Base-by-base conservation (phyloP, 2,329 filamentous ascomycete genomes). In the Drechslera avenae region DNA sequence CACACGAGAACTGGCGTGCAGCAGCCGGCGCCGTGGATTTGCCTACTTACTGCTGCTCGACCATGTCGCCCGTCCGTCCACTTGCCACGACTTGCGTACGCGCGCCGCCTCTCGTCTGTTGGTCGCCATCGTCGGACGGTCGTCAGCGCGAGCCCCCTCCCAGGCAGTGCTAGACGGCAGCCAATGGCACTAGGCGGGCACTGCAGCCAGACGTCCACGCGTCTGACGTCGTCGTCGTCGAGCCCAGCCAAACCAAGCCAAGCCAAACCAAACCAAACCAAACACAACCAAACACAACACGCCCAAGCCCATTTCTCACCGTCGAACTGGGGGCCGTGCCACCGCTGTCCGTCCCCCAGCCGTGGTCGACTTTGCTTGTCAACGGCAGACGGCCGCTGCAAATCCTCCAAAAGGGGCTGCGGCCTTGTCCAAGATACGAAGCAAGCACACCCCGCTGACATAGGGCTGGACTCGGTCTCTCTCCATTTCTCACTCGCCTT, bases 181-280 rank as follows among this genome's bases (percentile, higher is more conserved):
- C 43, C 33, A 39, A 33, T 19, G 14, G 30, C 28, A 40, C 43
- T 46, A 50, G 28, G 36, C 44, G 39, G 39, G 50, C 47, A 41
- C 49, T 33, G 52, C 51, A 57, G 47, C 53, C 21, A 23, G 9
- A 23, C 6, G 21, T 59, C 57, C 54, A 57, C 54, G 57, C 56
- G 54, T 62, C 58, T 66, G 63, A 64, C 61, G 63, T 66, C 51
- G 57, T 45, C 52, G 59, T 51, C 46, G 37, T 58, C 49, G 44
- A 39, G 2, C 21, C n/a, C n/a, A n/a, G n/a, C n/a, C n/a, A n/a
- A n/a, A n/a, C n/a, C 21, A 23, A 12, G 26, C 10, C 26, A 10
- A 12, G 9, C 9, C 26, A 12, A 28, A 28, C 26, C 7, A 39
- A 31, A 50, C 58, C 57, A 63, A 61, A 54, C 46, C 43, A 34